Base-by-base conservation (phyloP, 257 asterid species). In the Hygrophila difformis region DNA sequence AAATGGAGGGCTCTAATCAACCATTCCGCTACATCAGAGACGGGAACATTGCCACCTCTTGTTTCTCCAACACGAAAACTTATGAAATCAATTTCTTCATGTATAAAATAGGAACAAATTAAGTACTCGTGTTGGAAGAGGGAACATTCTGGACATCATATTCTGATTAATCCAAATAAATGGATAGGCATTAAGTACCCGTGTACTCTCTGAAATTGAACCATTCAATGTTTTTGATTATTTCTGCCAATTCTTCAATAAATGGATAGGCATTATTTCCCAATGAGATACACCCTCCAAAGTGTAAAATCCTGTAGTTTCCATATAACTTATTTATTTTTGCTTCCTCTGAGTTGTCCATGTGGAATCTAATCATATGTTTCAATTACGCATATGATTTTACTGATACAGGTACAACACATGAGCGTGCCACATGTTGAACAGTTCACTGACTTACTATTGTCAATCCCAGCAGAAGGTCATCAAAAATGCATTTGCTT, bases 381-480 rank as follows among this genome's bases (percentile, higher is more conserved):
- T 50, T 48, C 23, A 22, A n/a, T 40, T 38, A 28, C 17, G 47
- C 36, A 8, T 35, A 43, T 28, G 14, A 38, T 39, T 59, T 57
- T 48, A 66, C 51, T 47, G 45, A 55, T 72, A 75, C 85, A 91
- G 98, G 87, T 79, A 65, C n/a, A n/a, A n/a, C 98, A 91, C 73
- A 73, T 80, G 77, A 86, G 96, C 64, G 68, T 55, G 40, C 98
- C 98, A 31, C 77, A 61, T 39, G 86, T 78, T 5, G 93, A 80
- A 65, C 93, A 80, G 35, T 79, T 91, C 57, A 75, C 85, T 49
- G 92, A 82, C 56, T 77, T 91, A 62, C 56, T 91, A 72, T 70
- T 80, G 65, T 77, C 92, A 14, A 60, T 82, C 64, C 94, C 94
- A 14, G 75, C 77, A 22, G 88, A 91, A 58, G 88, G 82, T 65